Conservation (phyloP, 2,329 filamentous ascomycete species). For the Penicillium italicum region DNA sequence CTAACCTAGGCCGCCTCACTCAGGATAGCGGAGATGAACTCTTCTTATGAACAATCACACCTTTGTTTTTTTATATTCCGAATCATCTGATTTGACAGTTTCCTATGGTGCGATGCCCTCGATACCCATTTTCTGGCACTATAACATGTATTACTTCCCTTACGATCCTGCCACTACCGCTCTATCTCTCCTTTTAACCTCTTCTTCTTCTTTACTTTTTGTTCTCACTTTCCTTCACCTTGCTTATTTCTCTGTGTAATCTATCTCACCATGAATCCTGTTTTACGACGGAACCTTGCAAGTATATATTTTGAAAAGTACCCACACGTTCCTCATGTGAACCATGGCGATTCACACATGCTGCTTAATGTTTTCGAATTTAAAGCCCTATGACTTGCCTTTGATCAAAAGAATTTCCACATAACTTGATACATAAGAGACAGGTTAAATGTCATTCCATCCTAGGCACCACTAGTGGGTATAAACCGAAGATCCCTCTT, state of each 20-base stretch:
- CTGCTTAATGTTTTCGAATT: constrained; percentile 8
- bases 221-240: background rate
- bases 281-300: constrained; percentile 2
- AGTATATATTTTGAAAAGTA: constrained; percentile 16
- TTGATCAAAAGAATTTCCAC: background rate
- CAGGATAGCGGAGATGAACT: constrained; percentile 26
- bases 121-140: background rate
- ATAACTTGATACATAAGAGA: background rate
- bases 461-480: too few species aligned
- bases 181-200: background rate
- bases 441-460: background rate
- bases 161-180: background rate
- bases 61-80: background rate
- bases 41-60: background rate
- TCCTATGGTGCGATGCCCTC: background rate
- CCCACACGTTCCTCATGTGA: background rate
- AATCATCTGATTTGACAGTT: background rate
- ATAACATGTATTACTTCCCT: background rate
- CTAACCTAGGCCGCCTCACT: constrained; percentile 11
- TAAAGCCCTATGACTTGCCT: background rate
- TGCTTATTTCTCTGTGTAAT: too few species aligned
- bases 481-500: background rate
- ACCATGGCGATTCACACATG: constrained; percentile 5
- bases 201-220: background rate
- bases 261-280: too few species aligned